Conservation (phyloP, 1,139 yeast species). For the Yarrowia galli region DNA sequence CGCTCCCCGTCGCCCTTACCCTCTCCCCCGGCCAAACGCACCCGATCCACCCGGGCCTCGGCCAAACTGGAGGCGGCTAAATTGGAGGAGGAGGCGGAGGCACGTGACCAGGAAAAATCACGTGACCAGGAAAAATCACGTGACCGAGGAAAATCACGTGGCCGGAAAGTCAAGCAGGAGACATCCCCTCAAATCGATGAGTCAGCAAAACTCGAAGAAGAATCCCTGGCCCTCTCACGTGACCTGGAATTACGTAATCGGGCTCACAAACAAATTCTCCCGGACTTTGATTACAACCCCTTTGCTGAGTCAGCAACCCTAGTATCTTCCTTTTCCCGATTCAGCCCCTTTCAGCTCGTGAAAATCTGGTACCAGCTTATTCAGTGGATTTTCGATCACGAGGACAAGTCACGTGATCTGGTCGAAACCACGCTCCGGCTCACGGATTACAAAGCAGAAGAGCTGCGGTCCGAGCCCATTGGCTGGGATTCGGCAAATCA, state of each 20-base stretch:
- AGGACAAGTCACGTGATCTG: conserved; percentile 6
- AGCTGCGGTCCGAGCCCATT: conserved; percentile 49
- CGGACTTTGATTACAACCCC: conserved; percentile 19
- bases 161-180: not conserved
- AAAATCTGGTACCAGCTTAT: conserved; percentile 22
- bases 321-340: not conserved
- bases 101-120: not conserved
- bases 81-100: not conserved
- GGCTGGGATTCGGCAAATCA: conserved; percentile 49
- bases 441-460: conserved; percentile 40
- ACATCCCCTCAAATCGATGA: not conserved
- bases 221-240: not conserved
- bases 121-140: not conserved
- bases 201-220: not conserved
- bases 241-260: not conserved
- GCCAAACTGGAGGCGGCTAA: not conserved
- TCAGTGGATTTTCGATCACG: conserved; percentile 31
- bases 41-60: conserved; percentile 7
- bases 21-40: not conserved
- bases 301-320: not conserved
- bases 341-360: conserved; percentile 8
- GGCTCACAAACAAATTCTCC: not conserved
- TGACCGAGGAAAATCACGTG: not conserved
- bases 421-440: conserved; percentile 10
- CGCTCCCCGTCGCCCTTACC: not conserved